Conservation (phyloP, 2,329 filamentous ascomycete genomes). For the Microdochium paspali region DNA sequence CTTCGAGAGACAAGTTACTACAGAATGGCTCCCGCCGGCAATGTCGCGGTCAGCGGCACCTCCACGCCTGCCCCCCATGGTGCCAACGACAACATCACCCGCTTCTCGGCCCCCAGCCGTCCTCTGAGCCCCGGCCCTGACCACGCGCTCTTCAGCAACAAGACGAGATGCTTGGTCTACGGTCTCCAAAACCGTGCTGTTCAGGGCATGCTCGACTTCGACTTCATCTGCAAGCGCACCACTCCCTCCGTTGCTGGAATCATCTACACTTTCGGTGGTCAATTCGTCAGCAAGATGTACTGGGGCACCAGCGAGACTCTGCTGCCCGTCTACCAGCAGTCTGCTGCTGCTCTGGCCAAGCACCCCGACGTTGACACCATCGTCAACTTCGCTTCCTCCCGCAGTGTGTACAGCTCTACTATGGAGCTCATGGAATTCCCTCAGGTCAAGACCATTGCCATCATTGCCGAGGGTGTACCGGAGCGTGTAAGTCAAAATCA, state of each 20-base stretch:
- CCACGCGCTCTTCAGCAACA: conserved; percentile 95
- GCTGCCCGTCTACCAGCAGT: conserved; percentile 93
- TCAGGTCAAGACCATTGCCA: conserved; percentile 97
- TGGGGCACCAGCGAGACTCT: conserved; percentile 99
- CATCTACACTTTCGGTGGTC: conserved; percentile 99
- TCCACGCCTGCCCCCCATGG: conserved; percentile 41
- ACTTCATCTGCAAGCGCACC: conserved; percentile 99
- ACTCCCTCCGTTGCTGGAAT: conserved; percentile 96
- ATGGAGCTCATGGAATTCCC: conserved; percentile 97
- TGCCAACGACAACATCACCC: conserved; percentile 98
- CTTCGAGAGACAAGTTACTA: conserved; percentile 5
- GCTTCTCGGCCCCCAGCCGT: conserved; percentile 87
- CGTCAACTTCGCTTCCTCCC: conserved; percentile 98
- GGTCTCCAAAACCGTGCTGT: conserved; percentile 93
- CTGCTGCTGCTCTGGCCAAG: conserved; percentile 88
- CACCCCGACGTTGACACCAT: conserved; percentile 95
- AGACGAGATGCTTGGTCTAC: conserved; percentile 99
- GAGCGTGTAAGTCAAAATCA: conserved; percentile 73
- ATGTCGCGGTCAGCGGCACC: conserved; percentile 39
- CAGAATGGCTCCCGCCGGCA: conserved; percentile 46
- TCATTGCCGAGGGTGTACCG: conserved; percentile 98
- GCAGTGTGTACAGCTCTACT: conserved; percentile 96
- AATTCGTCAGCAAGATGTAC: conserved; percentile 99
- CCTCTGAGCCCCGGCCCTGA: conserved; percentile 79
- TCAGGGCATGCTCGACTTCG: conserved; percentile 95